These are phyloP conservation scores for Ormosia semicastrata DNA, from an alignment of 306 rosid genomes.

Conservation along the genomic window DNA sequence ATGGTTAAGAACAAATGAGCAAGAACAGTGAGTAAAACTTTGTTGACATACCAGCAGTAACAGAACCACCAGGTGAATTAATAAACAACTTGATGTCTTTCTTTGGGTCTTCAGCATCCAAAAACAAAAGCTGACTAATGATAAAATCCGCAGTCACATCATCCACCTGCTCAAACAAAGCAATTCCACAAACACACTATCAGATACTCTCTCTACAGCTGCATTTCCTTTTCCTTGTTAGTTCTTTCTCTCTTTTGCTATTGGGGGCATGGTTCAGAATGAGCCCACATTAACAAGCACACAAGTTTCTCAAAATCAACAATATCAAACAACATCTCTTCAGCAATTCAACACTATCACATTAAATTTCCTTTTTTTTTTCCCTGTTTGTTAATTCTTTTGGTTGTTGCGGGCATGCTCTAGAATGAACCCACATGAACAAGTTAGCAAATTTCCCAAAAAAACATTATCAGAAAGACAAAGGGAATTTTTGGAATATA, in stretches of 20 bases:
- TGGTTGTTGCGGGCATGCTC: not conserved
- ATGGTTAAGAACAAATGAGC: not conserved
- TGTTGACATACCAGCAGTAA: constrained; percentile 74
- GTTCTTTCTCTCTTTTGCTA: not conserved
- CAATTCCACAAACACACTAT: constrained; percentile 7
- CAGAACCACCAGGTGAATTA: constrained; percentile 96
- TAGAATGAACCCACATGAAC: constrained; percentile 30
- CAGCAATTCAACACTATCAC: constrained; percentile 11
- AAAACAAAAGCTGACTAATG: constrained; percentile 82
- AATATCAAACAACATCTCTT: not conserved
- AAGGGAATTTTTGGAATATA: constrained; percentile 11
- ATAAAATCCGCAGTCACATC: constrained; percentile 87
- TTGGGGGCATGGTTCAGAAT: not conserved
- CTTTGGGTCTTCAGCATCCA: constrained; percentile 85
- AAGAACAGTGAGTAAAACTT: not conserved
- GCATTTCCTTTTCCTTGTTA: not conserved
- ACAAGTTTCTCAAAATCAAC: constrained; percentile 1
- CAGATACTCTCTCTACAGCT: not conserved
- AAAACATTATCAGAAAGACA: not conserved
- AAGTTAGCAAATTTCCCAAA: constrained; percentile 28
- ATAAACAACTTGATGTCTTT: constrained; percentile 85
- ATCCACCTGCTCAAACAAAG: constrained; percentile 70
- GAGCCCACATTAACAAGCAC: not conserved
- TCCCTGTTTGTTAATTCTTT: not conserved
- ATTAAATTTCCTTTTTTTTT: not conserved